Evolutionary conservation across 73 alveolate genomes (phyloP).

Genomic region (Effrenium voratum): DNA sequence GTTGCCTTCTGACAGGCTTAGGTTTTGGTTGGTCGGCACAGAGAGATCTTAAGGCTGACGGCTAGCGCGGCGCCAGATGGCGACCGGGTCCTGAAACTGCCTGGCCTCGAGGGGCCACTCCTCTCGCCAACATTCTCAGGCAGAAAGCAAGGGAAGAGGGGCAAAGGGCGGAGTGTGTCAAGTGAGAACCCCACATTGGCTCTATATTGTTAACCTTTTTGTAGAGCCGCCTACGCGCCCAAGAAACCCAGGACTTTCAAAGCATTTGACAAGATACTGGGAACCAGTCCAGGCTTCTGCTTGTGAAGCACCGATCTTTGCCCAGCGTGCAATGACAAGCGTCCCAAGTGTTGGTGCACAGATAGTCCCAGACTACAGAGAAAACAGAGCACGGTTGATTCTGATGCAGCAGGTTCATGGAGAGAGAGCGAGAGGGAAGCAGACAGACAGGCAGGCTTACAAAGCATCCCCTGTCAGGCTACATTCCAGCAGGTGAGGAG

Average conservation of each 20-base stretch:
- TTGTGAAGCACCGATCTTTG: background rate
- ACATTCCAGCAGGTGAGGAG: constrained; percentile 67
- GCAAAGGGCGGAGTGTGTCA: background rate
- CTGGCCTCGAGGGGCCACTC: constrained; percentile 44
- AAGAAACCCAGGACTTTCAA: background rate
- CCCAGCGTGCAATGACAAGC: background rate
- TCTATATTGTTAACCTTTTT: background rate
- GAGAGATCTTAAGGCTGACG: too few relatives aligned
- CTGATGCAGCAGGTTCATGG: too few relatives aligned
- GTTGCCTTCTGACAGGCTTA: too few relatives aligned
- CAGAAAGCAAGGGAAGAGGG: background rate
- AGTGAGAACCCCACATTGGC: background rate
- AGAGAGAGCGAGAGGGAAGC: background rate
- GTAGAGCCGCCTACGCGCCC: background rate
- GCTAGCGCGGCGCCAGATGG: constrained; percentile 21
- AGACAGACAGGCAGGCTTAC: background rate
- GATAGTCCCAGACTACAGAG: background rate
- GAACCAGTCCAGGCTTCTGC: background rate
- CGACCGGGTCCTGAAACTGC: constrained; percentile 2
- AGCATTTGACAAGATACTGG: background rate
- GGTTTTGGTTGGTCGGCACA: too few relatives aligned
- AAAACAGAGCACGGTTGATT: too few relatives aligned
- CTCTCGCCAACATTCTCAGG: constrained; percentile 28
- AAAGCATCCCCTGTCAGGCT: constrained; percentile 3
- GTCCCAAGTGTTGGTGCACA: background rate